Conservation (phyloP, 208 protist genomes). For the Herpetomonas samuelpessoai region DNA sequence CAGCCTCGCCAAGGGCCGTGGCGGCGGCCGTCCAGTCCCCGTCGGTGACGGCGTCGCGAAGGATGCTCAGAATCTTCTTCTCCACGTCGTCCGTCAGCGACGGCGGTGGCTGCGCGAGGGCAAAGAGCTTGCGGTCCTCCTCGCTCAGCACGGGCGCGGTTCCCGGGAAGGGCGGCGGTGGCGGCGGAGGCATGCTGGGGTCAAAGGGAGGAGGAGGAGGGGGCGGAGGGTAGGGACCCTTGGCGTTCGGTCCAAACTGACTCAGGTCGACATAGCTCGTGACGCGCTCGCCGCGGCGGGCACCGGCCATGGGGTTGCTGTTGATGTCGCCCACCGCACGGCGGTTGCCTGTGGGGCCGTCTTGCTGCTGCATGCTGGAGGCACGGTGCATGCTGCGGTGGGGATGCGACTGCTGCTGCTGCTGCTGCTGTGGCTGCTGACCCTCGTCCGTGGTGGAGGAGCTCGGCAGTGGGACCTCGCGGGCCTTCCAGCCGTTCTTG, state of each 20-base stretch:
- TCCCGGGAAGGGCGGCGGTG: conserved; percentile 9
- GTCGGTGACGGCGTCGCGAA: conserved; percentile 58
- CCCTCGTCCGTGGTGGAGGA: conserved; percentile 26
- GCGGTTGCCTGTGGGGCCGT: conserved; percentile 13
- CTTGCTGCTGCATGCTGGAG: conserved; percentile 26
- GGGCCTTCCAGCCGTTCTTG: conserved; percentile 61
- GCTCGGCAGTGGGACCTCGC: conserved; percentile 25
- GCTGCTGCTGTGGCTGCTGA: conserved; percentile 18
- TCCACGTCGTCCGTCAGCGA: conserved; percentile 46
- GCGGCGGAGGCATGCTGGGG: conserved; percentile 7
- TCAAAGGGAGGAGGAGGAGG: conserved; percentile 14
- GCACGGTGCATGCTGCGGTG: conserved; percentile 24
- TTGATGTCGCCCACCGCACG: conserved; percentile 8
- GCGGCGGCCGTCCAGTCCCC: conserved; percentile 40
- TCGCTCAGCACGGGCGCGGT: conserved; percentile 23
- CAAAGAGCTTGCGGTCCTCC: conserved; percentile 68
- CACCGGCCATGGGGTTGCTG: conserved; percentile 3
- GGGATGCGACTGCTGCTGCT: conserved; percentile 13
- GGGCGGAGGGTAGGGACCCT: conserved; percentile 9
- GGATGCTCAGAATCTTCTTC: conserved; percentile 45
- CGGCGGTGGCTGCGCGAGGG: conserved; percentile 64
- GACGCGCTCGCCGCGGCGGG: conserved; percentile 28
- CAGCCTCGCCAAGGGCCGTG: conserved; percentile 28
- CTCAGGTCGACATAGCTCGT: conserved; percentile 47
- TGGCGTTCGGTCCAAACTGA: conserved; percentile 19